These are phyloP conservation scores for Pleomassaria siparia DNA, from an alignment of 2,329 filamentous ascomycete genomes.

Conservation along the genomic window DNA sequence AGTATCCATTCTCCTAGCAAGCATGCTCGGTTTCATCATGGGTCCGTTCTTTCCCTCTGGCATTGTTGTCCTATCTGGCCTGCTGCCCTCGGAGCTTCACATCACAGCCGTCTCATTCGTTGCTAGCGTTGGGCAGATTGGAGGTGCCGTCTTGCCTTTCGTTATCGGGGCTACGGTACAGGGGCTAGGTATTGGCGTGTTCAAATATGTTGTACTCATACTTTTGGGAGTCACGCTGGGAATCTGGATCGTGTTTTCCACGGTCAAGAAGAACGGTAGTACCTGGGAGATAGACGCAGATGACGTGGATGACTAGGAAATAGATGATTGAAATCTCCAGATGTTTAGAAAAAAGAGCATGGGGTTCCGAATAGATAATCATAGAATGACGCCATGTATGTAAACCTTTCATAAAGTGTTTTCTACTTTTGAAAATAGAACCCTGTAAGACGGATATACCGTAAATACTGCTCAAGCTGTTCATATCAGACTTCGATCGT, in stretches of 20 bases:
- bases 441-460: no score
- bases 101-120: conserved; percentile 49
- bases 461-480: no score
- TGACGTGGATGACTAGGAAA: no score
- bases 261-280: no score
- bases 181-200: conserved; percentile 42
- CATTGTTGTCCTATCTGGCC: conserved; percentile 40
- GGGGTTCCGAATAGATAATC: no score
- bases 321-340: no score
- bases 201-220: conserved; percentile 33
- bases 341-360: no score
- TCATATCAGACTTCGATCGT: no score
- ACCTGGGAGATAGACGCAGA: no score
- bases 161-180: conserved; percentile 47
- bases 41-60: conserved; percentile 49
- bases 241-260: conserved; percentile 24
- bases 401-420: no score
- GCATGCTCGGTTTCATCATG: conserved; percentile 42
- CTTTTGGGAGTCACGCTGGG: conserved; percentile 23
- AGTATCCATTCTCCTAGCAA: conserved; percentile 35
- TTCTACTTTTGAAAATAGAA: no score
- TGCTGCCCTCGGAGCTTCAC: conserved; percentile 45
- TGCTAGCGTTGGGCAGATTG: conserved; percentile 48
- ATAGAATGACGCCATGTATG: no score
- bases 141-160: conserved; percentile 48